These are phyloP conservation scores for Sonneratia alba DNA, from an alignment of 345 rosid genomes.

Conservation along the genomic window DNA sequence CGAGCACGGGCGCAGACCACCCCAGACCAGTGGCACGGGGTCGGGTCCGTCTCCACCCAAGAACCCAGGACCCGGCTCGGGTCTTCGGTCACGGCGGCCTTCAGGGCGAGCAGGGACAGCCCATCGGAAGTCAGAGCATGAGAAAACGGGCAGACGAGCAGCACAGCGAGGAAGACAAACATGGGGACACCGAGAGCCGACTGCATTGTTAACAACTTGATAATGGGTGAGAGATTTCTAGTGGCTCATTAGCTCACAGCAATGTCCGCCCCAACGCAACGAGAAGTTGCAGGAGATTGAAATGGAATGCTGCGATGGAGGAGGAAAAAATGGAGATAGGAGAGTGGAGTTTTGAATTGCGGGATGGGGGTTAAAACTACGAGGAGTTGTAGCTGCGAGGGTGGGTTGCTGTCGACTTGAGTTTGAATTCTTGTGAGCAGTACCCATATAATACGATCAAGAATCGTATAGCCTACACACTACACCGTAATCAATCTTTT, in stretches of 20 bases:
- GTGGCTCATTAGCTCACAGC: constrained; percentile 1
- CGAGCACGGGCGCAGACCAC: constrained; percentile 46
- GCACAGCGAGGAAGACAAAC: constrained; percentile 10
- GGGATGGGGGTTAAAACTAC: not conserved
- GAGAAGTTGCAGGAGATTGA: constrained; percentile 42
- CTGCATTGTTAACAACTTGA: not conserved
- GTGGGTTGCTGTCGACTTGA: constrained; percentile 2
- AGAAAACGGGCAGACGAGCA: constrained; percentile 22
- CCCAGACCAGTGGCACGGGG: constrained; percentile 81
- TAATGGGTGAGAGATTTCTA: not conserved
- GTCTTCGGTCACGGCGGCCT: constrained; percentile 57
- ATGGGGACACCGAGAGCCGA: constrained; percentile 4
- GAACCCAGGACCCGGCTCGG: constrained; percentile 46
- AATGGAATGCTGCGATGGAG: not conserved
- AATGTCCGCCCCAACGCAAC: constrained; percentile 30
- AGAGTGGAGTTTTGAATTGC: not conserved
- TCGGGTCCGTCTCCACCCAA: constrained; percentile 68
- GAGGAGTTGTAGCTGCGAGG: not conserved
- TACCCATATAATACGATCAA: not conserved
- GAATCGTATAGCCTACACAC: not conserved
- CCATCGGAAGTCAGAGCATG: constrained; percentile 56
- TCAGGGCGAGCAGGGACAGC: constrained; percentile 78
- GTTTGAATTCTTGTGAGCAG: constrained; percentile 8
- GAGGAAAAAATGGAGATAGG: constrained; percentile 11
- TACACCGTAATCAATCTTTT: not conserved